Percentiles rank a stretch among this genome's conserved stretches.
phyloP scores from a whole-genome alignment of 2,329 filamentous ascomycete species.

The Sporothrix protearum region DNA sequence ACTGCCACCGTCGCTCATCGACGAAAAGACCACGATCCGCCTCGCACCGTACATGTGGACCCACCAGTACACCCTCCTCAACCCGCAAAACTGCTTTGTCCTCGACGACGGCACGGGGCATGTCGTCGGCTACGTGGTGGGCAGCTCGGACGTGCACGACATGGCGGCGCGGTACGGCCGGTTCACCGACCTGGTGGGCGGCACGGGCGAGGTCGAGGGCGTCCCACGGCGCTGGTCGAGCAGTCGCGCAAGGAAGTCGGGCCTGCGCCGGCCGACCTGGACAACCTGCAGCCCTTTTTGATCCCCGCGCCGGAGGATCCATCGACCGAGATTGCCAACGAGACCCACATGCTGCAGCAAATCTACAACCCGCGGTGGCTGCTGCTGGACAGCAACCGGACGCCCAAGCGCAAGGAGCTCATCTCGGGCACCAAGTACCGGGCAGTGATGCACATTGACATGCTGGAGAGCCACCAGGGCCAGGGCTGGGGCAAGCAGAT shows the following conservation, averaged over 20 bases:
- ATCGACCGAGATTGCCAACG: slow-evolving; percentile 31
- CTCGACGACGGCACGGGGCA: slow-evolving; percentile 46
- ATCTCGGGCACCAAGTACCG: slow-evolving; percentile 33
- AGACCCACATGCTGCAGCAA: slow-evolving; percentile 40
- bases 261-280: slow-evolving; percentile 32
- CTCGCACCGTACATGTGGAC: slow-evolving; percentile 51
- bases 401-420: slow-evolving; percentile 37
- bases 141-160: slow-evolving; percentile 42
- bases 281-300: slow-evolving; percentile 35
- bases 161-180: slow-evolving; percentile 40
- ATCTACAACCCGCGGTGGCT: slow-evolving; percentile 43
- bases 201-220: not conserved
- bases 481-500: slow-evolving; percentile 45
- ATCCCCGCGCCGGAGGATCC: slow-evolving; percentile 23
- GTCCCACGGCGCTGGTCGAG: slow-evolving; percentile 11
- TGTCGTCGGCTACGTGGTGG: slow-evolving; percentile 51
- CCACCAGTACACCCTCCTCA: slow-evolving; percentile 48
- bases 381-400: slow-evolving; percentile 35
- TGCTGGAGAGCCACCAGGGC: slow-evolving; percentile 43
- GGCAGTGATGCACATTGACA: slow-evolving; percentile 50
- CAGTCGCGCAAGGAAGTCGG: slow-evolving; percentile 30
- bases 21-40: slow-evolving; percentile 36
- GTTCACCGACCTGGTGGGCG: slow-evolving; percentile 38
- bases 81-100: slow-evolving; percentile 45
- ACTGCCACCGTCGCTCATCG: slow-evolving; percentile 42